Base-by-base conservation (phyloP, 78 protist genomes). In the Polysphondylium violaceum region DNA sequence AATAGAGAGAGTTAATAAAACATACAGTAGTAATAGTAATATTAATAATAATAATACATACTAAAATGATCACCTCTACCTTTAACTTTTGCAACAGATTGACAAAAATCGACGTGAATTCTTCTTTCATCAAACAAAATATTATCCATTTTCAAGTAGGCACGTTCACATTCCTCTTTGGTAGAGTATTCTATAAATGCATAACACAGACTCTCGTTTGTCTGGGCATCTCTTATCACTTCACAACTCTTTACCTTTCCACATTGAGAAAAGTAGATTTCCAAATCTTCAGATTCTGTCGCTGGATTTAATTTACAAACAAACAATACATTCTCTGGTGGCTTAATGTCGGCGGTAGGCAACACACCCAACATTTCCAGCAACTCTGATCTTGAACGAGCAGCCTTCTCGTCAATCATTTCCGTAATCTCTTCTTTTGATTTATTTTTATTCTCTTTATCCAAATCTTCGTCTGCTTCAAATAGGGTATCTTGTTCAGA, bases 121-220 rank as follows among this genome's bases (percentile, higher is more conserved):
- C 99, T 94, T 11, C 99, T 56, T 56, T 99, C 99, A 76, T 98
- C 99, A 61, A 99, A 97, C 23, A 98, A 85, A 23, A 92, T 98
- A 64, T 98, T 97, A 68, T 98, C 97, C 99, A 98, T 97, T 95
- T 97, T 98, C 35, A 90, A 27, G 76, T 97, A 98, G 1, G 99
- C 99, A 41, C 53, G 69, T 56, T 91, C 97, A 27, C 92, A 93
- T 51, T 76, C 91, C 33, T 77, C 68, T 9, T 50, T 65, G 19
- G n/a, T 0, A 21, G 93, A 98, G 51, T 94, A 99, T 85, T 98
- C 99, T 25, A 99, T 83, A 74, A 99, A 99, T 31, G 98, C 99
- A 71, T 98, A 99, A 55, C 93, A 68, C 29, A 97, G 96, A 7
- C 96, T 79, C 16, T 97, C 96, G 40, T 89, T 91, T 5, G 99